Conservation (phyloP, 371 early-diverging fungal genomes). For the Funneliformis caledonium region DNA sequence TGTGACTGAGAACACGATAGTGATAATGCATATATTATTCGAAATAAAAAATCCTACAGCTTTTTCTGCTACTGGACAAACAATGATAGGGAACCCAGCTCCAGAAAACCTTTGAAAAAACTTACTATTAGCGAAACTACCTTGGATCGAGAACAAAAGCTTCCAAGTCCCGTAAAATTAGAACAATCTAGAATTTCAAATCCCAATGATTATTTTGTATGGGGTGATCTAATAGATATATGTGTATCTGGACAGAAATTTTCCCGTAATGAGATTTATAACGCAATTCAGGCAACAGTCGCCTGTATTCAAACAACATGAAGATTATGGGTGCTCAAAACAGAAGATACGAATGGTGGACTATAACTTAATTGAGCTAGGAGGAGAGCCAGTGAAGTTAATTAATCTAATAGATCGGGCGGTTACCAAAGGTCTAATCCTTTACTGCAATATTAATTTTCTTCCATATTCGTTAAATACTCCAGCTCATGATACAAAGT, state of each 20-base stretch:
- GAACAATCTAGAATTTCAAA: constrained; percentile 1
- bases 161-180: constrained; percentile 10
- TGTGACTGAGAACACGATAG: neutral
- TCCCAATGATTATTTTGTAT: constrained; percentile 26
- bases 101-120: neutral
- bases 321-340: neutral
- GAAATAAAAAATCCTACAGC: neutral
- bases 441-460: neutral
- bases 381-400: constrained; percentile 5
- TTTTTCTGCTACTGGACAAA: neutral
- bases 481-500: neutral
- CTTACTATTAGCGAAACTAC: neutral
- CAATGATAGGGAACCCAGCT: neutral
- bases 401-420: constrained; percentile 4
- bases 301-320: neutral
- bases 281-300: constrained; percentile 9
- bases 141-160: constrained; percentile 1
- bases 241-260: neutral
- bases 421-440: neutral
- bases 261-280: neutral
- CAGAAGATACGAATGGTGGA: neutral
- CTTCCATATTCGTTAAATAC: neutral
- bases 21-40: constrained; percentile 17
- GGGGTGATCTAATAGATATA: neutral
- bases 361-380: neutral